Evolutionary conservation across 306 rosid species (phyloP), one percentile per base, ranked within the genome.

Genomic region (Castanopsis chinensis): DNA sequence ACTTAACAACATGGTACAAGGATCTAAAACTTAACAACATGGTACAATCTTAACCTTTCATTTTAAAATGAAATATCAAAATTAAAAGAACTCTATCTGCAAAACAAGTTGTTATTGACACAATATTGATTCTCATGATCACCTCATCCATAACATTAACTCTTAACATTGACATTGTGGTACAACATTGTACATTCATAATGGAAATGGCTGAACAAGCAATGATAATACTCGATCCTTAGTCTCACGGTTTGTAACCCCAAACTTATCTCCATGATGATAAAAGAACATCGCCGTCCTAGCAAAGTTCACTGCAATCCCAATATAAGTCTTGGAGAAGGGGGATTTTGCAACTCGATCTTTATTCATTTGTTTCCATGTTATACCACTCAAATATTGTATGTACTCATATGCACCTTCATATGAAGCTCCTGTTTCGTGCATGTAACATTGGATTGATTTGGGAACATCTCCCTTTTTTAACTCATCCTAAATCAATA

Each of bases 361-460:
- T 64, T 35, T 41, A 60, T 85, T 78, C 59, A 81, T 27, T 55
- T 43, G 76, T 69, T 75, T 82, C 89, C 84, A 86, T 15, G 52
- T 52, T 30, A 30, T 60, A 17, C 10, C 35, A 13, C 75, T 75
- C 58, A 78, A 27, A 18, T 21, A 49, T 10, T 58, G 65, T 21
- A 86, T 6, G n/a, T 83, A 51, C 49, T 43, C 21, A 2, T 37
- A 49, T 1, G 87, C 90, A 11, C 78, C 82, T 1, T 30, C 55
- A 78, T 86, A 77, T 9, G 75, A 57, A 6, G 54, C 82, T n/a
- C 73, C 80, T 2, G 20, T 61, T 65, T 86, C 86, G 4, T 76
- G 52, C 89, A 86, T 86, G 80, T 83, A 81, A 41, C 90, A 86
- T 55, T 81, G 83, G 9, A 83, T 30, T 7, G 82, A 71, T 41